These are phyloP conservation scores for Mortierella alpina DNA, from an alignment of 192 early-diverging fungal species.

Conservation along the genomic window DNA sequence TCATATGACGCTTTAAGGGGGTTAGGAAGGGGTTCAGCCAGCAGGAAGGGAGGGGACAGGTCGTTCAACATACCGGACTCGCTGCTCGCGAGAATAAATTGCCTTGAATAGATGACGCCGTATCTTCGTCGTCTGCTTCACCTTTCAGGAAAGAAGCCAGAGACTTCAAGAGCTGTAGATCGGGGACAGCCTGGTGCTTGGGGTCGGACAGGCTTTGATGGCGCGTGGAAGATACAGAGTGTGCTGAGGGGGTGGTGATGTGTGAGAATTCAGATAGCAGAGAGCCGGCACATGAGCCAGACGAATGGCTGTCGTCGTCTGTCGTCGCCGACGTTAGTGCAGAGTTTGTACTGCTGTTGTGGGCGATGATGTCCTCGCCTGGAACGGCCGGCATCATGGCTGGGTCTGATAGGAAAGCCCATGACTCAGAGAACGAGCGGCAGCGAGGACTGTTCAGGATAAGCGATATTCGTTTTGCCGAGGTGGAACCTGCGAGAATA, in stretches of 20 bases:
- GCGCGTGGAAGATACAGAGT: too few relatives aligned
- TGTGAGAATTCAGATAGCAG: too few relatives aligned
- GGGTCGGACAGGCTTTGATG: background rate
- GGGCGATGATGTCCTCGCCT: background rate
- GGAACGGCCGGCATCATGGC: background rate
- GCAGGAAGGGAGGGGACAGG: too few relatives aligned
- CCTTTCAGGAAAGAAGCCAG: conserved; percentile 14
- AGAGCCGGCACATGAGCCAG: too few relatives aligned
- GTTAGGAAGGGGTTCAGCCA: too few relatives aligned
- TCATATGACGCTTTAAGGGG: too few relatives aligned
- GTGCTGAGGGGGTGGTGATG: too few relatives aligned
- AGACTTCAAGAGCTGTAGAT: conserved; percentile 16
- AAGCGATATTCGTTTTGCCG: conserved; percentile 16
- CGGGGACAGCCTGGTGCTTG: conserved; percentile 5
- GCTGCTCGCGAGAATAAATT: too few relatives aligned
- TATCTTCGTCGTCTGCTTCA: background rate
- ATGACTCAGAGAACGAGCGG: conserved; percentile 33
- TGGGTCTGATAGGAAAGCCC: conserved; percentile 17
- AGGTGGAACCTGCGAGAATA: conserved; percentile 5
- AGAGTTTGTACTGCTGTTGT: background rate
- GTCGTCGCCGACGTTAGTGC: conserved; percentile 1
- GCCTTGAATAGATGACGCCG: too few relatives aligned
- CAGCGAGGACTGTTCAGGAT: conserved; percentile 8
- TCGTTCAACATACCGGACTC: too few relatives aligned
- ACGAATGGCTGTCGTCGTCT: background rate